Evolutionary conservation across 805 yeast genomes (phyloP), one percentile per base, ranked within the genome.

Genomic region (Priceomyces carsonii): DNA sequence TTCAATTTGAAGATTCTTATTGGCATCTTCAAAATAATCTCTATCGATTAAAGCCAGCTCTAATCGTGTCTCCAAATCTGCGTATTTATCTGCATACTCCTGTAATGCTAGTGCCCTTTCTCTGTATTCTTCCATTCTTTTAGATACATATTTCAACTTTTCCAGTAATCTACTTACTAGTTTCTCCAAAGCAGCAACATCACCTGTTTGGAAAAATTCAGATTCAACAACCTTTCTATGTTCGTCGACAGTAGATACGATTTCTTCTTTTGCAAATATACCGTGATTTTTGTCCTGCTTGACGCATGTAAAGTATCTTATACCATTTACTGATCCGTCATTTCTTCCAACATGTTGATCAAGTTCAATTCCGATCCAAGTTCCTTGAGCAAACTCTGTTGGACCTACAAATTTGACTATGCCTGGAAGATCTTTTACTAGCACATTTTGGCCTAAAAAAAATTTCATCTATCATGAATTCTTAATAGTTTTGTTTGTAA

Each of bases 331-430:
- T 0, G 71, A 50, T 1, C 82, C 82, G 39, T 75, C 60, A 35
- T 77, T 77, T 43, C 69, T 71, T 1, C 81, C 81, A 1, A 23
- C 39, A 0, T 68, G 57, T 1, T 38, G 36, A 8, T 61, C 64
- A 15, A 77, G 49, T 32, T 73, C 76, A 3, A 76, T 48, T 1
- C 81, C 82, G 3, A 71, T 53, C 81, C 82, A 75, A 1, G 38
- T 34, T 0, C 87, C 88, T 0, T 70, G 59, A 3, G 85, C 79
- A 61, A 82, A 82, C 30, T 72, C 43, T 0, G 86, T 77, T 9
- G 45, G 35, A 0, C 88, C 88, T 2, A 71, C 39, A 48, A 55
- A 82, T 33, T 71, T 57, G 1, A 81, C 71, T 0, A 53, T 45
- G 0, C 85, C 87, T 0, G 39, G 27, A 6, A 63, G 57, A 3